phyloP scores from a whole-genome alignment of 257 asterid genomes.

The Paraleonurus japonicus region DNA sequence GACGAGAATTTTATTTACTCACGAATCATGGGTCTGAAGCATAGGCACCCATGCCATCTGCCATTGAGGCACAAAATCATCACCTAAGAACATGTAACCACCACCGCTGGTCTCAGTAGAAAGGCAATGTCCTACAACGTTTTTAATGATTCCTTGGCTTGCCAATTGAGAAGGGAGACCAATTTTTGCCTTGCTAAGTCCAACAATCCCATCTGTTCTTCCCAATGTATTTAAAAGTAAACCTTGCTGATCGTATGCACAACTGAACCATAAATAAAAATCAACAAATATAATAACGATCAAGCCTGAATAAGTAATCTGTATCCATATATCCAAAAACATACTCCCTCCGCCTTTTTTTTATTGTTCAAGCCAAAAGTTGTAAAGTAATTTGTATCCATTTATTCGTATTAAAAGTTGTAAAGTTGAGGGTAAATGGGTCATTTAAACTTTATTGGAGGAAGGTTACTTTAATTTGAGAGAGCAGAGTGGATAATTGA shows the following conservation, averaged over 20 bases:
- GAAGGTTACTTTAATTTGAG: too few relatives aligned
- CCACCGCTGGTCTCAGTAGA: constrained; percentile 48
- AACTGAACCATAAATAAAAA: constrained; percentile 39
- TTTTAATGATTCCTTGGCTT: constrained; percentile 49
- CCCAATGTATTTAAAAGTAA: constrained; percentile 56
- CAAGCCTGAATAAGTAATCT: not conserved
- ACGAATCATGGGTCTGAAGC: constrained; percentile 52
- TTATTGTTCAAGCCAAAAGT: too few relatives aligned
- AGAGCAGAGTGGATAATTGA: too few relatives aligned
- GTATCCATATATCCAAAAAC: not conserved
- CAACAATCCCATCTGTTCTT: constrained; percentile 74
- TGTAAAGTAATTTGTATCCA: too few relatives aligned
- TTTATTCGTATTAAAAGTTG: too few relatives aligned
- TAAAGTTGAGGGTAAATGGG: too few relatives aligned
- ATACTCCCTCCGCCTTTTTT: too few relatives aligned
- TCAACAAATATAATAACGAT: not conserved
- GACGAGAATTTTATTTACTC: constrained; percentile 20
- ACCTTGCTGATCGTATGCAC: constrained; percentile 86
- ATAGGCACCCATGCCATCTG: constrained; percentile 70
- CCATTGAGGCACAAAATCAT: constrained; percentile 63
- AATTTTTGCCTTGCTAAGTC: constrained; percentile 67
- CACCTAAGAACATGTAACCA: constrained; percentile 72
- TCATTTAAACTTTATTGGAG: too few relatives aligned
- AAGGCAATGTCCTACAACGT: constrained; percentile 74
- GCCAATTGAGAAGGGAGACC: constrained; percentile 77